Percentiles rank a stretch among this genome's conserved stretches.
phyloP scores from a whole-genome alignment of 164 flowering plant species.

The Vitis labrusca region DNA sequence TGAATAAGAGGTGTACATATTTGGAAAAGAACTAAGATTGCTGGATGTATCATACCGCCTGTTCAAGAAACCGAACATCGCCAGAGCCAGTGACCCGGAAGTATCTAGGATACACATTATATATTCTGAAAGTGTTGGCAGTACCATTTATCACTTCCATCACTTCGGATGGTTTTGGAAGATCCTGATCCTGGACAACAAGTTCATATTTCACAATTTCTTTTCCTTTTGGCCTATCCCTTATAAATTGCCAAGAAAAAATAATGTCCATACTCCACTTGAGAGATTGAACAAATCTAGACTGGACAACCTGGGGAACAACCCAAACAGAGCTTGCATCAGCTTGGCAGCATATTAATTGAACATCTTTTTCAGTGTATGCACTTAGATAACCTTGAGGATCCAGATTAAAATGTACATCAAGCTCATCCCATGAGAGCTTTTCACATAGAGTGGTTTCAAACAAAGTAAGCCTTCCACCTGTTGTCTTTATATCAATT shows the following conservation, averaged over 20 bases:
- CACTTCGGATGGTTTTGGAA: constrained; percentile 52
- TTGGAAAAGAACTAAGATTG: too few species aligned
- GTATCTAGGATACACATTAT: constrained; percentile 61
- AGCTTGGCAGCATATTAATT: constrained; percentile 79
- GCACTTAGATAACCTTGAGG: constrained; percentile 49
- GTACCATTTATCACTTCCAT: constrained; percentile 63
- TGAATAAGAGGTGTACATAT: too few species aligned
- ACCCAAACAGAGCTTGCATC: constrained; percentile 79
- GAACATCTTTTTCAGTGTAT: constrained; percentile 68
- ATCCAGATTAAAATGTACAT: constrained; percentile 39
- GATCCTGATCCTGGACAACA: constrained; percentile 29
- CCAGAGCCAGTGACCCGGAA: constrained; percentile 88
- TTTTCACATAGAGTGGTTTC: constrained; percentile 70
- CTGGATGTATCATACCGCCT: constrained; percentile 34
- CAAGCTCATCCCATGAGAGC: constrained; percentile 51
- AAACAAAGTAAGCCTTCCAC: constrained; percentile 70
- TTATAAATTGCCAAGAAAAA: constrained; percentile 64
- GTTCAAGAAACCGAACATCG: constrained; percentile 66
- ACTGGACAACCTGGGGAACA: constrained; percentile 63
- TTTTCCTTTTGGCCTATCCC: constrained; percentile 90
- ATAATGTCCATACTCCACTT: constrained; percentile 29
- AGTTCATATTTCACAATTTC: constrained; percentile 67
- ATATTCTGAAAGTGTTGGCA: constrained; percentile 44
- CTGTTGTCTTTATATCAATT: constrained; percentile 56
- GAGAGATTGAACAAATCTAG: constrained; percentile 54